phyloP scores from a whole-genome alignment of 441 rosid genomes.

The Gossypium schwendimanii region DNA sequence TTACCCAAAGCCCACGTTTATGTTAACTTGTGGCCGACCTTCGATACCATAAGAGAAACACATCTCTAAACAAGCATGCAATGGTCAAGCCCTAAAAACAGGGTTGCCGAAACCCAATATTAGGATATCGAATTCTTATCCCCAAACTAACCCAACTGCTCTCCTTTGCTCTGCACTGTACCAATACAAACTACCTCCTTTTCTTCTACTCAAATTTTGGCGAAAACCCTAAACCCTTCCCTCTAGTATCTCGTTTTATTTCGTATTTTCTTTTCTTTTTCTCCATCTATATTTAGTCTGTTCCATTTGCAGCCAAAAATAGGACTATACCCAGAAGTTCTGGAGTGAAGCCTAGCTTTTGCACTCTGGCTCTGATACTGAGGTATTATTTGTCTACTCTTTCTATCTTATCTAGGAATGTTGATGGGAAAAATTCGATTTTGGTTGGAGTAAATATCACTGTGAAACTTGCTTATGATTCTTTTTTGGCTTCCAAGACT shows the following conservation, averaged over 20 bases:
- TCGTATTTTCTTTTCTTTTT: background rate
- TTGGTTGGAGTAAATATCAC: background rate
- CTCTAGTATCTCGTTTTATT: background rate
- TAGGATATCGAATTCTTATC: background rate
- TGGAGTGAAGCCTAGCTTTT: background rate
- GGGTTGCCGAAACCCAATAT: background rate
- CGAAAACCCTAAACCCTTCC: background rate
- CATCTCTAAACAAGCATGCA: background rate
- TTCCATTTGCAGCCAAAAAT: background rate
- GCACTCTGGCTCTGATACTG: background rate
- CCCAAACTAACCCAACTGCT: background rate
- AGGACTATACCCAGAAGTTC: background rate
- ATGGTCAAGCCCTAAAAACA: background rate
- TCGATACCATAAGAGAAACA: no score
- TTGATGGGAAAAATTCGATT: background rate
- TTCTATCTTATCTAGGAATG: background rate
- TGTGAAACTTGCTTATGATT: background rate
- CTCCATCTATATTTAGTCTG: background rate
- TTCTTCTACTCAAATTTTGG: background rate
- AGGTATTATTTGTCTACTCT: background rate
- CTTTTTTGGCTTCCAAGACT: background rate
- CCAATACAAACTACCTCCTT: background rate
- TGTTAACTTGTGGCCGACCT: background rate
- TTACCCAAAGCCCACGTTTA: background rate
- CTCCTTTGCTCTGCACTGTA: background rate